Conservation (phyloP, 805 yeast species). For the Metschnikowia aberdeeniae region DNA sequence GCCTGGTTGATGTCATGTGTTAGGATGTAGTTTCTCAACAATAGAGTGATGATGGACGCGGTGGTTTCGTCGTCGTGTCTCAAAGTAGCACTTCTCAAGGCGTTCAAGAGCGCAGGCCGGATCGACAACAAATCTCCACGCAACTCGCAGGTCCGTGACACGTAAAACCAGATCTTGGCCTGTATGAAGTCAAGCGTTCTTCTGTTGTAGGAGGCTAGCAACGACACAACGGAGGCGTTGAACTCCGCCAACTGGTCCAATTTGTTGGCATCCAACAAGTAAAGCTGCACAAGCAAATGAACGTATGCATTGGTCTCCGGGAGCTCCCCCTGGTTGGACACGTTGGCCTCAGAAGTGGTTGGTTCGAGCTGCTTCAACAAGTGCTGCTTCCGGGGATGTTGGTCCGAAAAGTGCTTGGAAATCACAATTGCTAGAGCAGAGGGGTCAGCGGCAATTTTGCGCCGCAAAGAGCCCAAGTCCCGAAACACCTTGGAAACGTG, state of each 20-base stretch:
- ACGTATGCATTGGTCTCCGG: slow-evolving; percentile 81
- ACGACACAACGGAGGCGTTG: slow-evolving; percentile 47
- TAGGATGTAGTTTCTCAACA: slow-evolving; percentile 74
- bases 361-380: slow-evolving; percentile 26
- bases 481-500: slow-evolving; percentile 82
- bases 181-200: slow-evolving; percentile 81
- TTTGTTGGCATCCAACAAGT: slow-evolving; percentile 60
- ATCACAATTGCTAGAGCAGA: slow-evolving; percentile 55
- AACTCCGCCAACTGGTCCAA: slow-evolving; percentile 48
- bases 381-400: slow-evolving; percentile 36
- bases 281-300: slow-evolving; percentile 75
- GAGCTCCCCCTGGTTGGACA: slow-evolving; percentile 32
- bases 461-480: slow-evolving; percentile 73
- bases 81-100: slow-evolving; percentile 81
- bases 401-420: slow-evolving; percentile 50
- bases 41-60: slow-evolving; percentile 79
- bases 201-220: slow-evolving; percentile 64
- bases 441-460: slow-evolving; percentile 44
- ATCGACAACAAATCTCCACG: slow-evolving; percentile 48
- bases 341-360: slow-evolving; percentile 28
- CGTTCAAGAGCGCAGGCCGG: slow-evolving; percentile 66
- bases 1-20: slow-evolving; percentile 85
- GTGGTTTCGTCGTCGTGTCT: slow-evolving; percentile 92
- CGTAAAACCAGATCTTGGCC: slow-evolving; percentile 91
- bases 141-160: slow-evolving; percentile 69